A percentile compares a stretch with the other conserved stretches of the same genome.
Evolutionary conservation across 305 asterid species (phyloP).

Genomic region (Fraxinus dipetala): DNA sequence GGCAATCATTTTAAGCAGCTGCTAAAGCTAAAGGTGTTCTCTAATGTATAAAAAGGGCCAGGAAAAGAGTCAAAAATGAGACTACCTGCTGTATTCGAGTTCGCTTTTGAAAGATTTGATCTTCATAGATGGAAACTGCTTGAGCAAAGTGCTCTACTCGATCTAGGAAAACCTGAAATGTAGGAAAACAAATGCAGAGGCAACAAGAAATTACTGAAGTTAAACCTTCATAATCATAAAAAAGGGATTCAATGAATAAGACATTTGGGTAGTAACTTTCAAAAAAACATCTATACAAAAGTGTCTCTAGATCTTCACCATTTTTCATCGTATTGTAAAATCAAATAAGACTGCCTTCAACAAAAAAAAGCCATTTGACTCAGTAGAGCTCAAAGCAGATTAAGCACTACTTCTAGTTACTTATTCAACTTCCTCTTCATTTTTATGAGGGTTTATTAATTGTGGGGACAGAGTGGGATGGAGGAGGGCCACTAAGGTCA

Average conservation of each 20-base stretch:
- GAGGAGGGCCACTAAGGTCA: background rate
- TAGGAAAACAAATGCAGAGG: slow-evolving; percentile 24
- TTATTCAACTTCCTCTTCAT: background rate
- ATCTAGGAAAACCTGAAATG: slow-evolving; percentile 69
- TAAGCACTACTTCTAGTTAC: background rate
- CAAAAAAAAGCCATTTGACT: background rate
- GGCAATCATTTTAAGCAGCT: slow-evolving; percentile 16
- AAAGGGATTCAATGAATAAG: slow-evolving; percentile 5
- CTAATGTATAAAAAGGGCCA: slow-evolving; percentile 10
- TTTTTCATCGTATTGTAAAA: slow-evolving; percentile 6
- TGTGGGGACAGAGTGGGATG: background rate
- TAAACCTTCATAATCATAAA: background rate
- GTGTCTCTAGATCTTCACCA: slow-evolving; percentile 12
- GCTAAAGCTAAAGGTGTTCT: slow-evolving; percentile 2
- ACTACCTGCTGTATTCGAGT: slow-evolving; percentile 83
- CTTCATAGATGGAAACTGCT: slow-evolving; percentile 82
- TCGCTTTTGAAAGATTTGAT: slow-evolving; percentile 89
- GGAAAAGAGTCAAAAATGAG: slow-evolving; percentile 17
- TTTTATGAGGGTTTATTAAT: background rate
- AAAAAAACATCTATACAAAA: slow-evolving; percentile 13
- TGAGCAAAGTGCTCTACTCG: slow-evolving; percentile 87
- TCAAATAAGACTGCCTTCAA: background rate
- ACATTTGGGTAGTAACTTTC: background rate
- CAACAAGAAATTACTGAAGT: slow-evolving; percentile 1
- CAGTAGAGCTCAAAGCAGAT: background rate